phyloP scores from a whole-genome alignment of 2,329 filamentous ascomycete genomes.

The Cercospora zeae-maydis region DNA sequence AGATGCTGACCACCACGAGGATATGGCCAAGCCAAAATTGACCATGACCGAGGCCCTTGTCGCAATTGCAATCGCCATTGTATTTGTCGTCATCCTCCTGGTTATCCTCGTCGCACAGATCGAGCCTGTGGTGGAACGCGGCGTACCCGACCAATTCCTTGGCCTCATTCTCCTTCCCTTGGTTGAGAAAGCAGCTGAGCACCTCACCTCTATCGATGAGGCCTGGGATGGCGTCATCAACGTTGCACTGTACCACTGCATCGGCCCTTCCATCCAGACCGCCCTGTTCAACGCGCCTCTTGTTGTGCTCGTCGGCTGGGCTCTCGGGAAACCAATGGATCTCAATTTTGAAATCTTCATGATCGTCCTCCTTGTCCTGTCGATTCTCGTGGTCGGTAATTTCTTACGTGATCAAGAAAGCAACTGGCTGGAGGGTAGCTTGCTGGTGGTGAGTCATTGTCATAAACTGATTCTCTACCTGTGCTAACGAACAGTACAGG shows the following conservation, averaged over 20 bases:
- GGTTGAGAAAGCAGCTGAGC: constrained; percentile 81
- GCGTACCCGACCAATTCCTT: constrained; percentile 56
- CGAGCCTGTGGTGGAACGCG: constrained; percentile 49
- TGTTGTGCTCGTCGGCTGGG: constrained; percentile 80
- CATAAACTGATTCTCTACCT: background rate
- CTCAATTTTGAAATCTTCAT: constrained; percentile 89
- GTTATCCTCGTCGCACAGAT: constrained; percentile 75
- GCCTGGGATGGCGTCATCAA: constrained; percentile 75
- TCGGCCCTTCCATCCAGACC: constrained; percentile 84
- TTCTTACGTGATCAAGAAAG: constrained; percentile 84
- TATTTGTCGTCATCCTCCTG: constrained; percentile 69
- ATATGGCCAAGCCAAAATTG: constrained; percentile 61
- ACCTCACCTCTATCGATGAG: constrained; percentile 78
- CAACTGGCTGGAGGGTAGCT: constrained; percentile 82
- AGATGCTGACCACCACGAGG: constrained; percentile 42
- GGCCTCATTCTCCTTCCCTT: constrained; percentile 74
- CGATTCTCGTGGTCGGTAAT: constrained; percentile 65
- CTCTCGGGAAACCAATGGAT: constrained; percentile 61
- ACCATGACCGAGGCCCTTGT: constrained; percentile 69
- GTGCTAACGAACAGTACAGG: constrained; percentile 24
- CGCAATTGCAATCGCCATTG: constrained; percentile 61
- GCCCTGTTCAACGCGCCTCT: constrained; percentile 83
- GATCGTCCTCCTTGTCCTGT: constrained; percentile 72
- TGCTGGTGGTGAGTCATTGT: constrained; percentile 57
- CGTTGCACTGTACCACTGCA: constrained; percentile 77